Percentiles rank a stretch among this genome's conserved stretches.
phyloP scores from a whole-genome alignment of 2,329 filamentous ascomycete genomes.

The Sarocladium oryzae region DNA sequence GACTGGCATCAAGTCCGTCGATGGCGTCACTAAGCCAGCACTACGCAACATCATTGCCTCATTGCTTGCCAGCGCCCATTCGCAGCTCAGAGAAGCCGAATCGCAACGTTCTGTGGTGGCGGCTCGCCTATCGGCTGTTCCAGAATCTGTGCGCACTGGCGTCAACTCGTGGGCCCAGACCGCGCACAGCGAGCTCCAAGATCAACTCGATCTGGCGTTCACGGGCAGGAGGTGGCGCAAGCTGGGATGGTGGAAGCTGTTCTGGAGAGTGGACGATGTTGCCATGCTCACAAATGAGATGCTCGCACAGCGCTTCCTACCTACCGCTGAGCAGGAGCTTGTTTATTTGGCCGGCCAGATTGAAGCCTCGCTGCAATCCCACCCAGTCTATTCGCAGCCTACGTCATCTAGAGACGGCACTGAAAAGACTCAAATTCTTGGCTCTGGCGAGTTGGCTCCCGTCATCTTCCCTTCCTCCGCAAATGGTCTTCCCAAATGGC shows the following conservation, averaged over 20 bases:
- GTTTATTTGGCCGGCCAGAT: conserved; percentile 78
- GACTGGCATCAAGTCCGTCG: conserved; percentile 32
- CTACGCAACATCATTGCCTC: conserved; percentile 62
- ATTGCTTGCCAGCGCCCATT: conserved; percentile 49
- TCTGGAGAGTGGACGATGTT: conserved; percentile 92
- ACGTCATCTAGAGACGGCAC: conserved; percentile 14
- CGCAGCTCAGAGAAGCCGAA: conserved; percentile 43
- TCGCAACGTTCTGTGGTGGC: conserved; percentile 24
- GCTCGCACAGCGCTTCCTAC: conserved; percentile 68
- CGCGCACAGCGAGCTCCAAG: conserved; percentile 77
- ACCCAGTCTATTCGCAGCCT: conserved; percentile 30
- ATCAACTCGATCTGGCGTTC: conserved; percentile 73
- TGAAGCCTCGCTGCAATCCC: conserved; percentile 34
- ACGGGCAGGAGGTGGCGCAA: conserved; percentile 70
- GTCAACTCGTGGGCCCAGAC: conserved; percentile 71
- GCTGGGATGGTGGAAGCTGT: conserved; percentile 88
- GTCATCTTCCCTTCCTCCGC: conserved; percentile 16
- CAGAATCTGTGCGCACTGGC: conserved; percentile 16
- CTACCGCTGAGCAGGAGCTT: conserved; percentile 70
- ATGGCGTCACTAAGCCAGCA: conserved; percentile 53
- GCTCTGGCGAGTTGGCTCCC: conserved; percentile 19
- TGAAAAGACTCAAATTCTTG: conserved; percentile 11
- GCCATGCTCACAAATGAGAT: conserved; percentile 76
- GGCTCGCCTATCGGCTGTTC: neutral
- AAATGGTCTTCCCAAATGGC: conserved; percentile 52